Evolutionary conservation across 1,284 basidiomycete genomes (phyloP).

Genomic region (Vanrija sp.): DNA sequence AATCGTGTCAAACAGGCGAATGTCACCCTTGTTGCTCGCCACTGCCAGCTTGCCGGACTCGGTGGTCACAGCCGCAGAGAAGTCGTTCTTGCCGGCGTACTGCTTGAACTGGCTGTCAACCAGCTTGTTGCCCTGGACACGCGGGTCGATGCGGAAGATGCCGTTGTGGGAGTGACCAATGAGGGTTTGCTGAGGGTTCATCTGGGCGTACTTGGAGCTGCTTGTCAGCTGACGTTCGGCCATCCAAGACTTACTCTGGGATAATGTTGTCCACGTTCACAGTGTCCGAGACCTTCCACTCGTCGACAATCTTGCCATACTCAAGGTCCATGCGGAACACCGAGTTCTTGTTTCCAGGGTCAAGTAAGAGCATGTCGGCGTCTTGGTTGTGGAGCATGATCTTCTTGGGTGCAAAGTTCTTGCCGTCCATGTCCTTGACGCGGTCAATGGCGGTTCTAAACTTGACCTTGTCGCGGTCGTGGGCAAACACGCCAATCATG

Average conservation of each 20-base stretch:
- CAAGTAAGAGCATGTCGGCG: conserved; percentile 89
- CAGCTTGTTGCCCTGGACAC: conserved; percentile 81
- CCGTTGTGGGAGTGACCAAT: conserved; percentile 85
- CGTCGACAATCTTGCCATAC: conserved; percentile 94
- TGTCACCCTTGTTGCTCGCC: conserved; percentile 93
- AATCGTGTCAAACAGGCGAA: conserved; percentile 89
- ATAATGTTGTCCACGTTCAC: conserved; percentile 83
- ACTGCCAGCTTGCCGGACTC: conserved; percentile 82
- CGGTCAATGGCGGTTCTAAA: conserved; percentile 87
- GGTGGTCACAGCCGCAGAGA: conserved; percentile 89
- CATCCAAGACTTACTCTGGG: conserved; percentile 57
- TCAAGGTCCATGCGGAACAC: conserved; percentile 92
- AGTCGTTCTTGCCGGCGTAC: conserved; percentile 91
- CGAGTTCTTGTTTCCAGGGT: conserved; percentile 75
- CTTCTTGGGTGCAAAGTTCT: conserved; percentile 82
- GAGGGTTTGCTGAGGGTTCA: conserved; percentile 85
- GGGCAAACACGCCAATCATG: conserved; percentile 96
- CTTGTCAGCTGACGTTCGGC: background rate
- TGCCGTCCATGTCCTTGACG: conserved; percentile 74
- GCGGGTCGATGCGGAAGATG: conserved; percentile 95
- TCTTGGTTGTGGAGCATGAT: conserved; percentile 99
- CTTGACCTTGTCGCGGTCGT: conserved; percentile 73
- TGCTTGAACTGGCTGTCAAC: conserved; percentile 96
- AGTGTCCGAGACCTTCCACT: conserved; percentile 94
- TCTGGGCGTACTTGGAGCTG: conserved; percentile 86